Evolutionary conservation across 2,329 filamentous ascomycete genomes (phyloP).

Genomic region (Ceratocystis harringtonii): DNA sequence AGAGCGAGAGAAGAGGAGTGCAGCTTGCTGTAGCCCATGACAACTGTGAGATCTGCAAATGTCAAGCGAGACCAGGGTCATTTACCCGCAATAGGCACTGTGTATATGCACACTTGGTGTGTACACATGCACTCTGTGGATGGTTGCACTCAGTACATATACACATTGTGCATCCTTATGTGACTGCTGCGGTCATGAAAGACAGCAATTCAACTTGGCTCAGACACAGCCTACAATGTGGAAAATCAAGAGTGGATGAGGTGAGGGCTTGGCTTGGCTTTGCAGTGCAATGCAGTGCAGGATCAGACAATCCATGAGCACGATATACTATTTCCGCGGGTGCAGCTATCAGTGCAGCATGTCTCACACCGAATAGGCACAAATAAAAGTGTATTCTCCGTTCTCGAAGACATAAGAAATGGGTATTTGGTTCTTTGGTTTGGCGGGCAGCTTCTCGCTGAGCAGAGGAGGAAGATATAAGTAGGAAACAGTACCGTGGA

Average conservation of each 20-base stretch:
- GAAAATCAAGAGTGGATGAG: neutral
- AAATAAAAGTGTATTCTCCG: neutral
- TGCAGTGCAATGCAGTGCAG: no score
- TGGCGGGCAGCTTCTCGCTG: neutral
- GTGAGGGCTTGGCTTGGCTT: neutral
- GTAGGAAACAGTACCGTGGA: neutral
- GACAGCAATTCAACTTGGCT: neutral
- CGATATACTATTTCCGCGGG: neutral
- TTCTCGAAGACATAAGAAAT: neutral
- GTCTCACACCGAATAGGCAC: neutral
- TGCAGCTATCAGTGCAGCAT: neutral
- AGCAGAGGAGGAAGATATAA: neutral
- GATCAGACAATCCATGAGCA: no score
- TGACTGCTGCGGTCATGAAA: neutral
- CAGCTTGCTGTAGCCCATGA: neutral
- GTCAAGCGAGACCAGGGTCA: neutral
- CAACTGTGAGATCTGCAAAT: constrained; percentile 1
- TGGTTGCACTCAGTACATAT: neutral
- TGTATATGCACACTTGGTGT: neutral
- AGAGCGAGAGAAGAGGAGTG: neutral
- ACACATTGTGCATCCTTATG: neutral
- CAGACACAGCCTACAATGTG: neutral
- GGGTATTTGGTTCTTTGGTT: no score
- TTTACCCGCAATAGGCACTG: neutral
- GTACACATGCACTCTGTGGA: neutral